phyloP scores from a whole-genome alignment of 1,284 basidiomycete species.

The Filobasidium uniguttulatum region DNA sequence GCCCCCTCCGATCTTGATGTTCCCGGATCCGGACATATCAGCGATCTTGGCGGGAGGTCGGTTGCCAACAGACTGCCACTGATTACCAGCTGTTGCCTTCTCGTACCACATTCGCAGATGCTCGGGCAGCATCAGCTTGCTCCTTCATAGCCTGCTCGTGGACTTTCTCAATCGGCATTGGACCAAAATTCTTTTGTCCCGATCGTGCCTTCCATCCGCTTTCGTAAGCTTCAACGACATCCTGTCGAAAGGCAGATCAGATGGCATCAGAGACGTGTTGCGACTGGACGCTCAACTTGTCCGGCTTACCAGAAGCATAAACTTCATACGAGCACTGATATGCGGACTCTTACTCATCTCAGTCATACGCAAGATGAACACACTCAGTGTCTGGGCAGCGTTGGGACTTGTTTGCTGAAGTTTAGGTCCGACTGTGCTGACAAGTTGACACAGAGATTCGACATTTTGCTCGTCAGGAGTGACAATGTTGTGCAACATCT shows the following conservation, averaged over 20 bases:
- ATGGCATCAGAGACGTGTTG: constrained; percentile 13
- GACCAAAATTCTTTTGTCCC: constrained; percentile 49
- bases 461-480: constrained; percentile 96
- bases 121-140: constrained; percentile 56
- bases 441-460: constrained; percentile 83
- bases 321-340: constrained; percentile 76
- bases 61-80: constrained; percentile 69
- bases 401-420: constrained; percentile 58
- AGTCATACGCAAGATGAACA: constrained; percentile 84
- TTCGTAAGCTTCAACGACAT: constrained; percentile 75
- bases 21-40: constrained; percentile 74
- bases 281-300: constrained; percentile 2
- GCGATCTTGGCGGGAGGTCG: constrained; percentile 48
- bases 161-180: constrained; percentile 76
- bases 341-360: constrained; percentile 59
- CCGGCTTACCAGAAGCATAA: constrained; percentile 73
- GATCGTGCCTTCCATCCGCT: constrained; percentile 68
- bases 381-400: constrained; percentile 71
- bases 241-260: too few relatives aligned
- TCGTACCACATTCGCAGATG: constrained; percentile 46
- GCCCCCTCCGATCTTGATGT: constrained; percentile 51
- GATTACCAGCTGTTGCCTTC: constrained; percentile 50
- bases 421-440: constrained; percentile 71
- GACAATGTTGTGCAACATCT: constrained; percentile 77
- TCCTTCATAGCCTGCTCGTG: constrained; percentile 64